Evolutionary conservation across 352 stramenopile genomes (phyloP), one percentile per base, ranked within the genome.

Genomic region (Halophytophthora polymorphica): DNA sequence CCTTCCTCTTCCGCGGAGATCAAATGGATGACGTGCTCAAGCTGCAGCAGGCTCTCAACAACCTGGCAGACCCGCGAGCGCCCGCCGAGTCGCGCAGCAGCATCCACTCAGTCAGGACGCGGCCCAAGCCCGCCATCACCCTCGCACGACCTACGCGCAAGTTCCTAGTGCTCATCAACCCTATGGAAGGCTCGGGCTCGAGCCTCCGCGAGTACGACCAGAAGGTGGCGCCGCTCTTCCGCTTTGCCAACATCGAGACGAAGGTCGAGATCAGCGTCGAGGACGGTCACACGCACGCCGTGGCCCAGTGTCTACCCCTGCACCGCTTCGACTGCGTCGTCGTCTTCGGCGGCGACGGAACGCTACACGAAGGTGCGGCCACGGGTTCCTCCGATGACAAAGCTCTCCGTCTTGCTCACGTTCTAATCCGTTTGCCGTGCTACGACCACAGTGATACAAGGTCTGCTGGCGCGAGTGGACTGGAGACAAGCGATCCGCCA

Each of bases 151-250:
- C 55, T 0, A 10, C 56, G 25, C 58, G 73, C 21, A 72, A 67
- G 35, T 88, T 79, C 28, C 53, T 75, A 1, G 72, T 83, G 48
- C 44, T 89, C 11, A 77, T 89, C 38, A 86, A 89, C 38, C 74
- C 71, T 2, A 64, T 78, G 2, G 73, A 73, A 23, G 69, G 69
- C 2, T 19, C 64, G 0, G 73, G 76, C 12, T 51, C 22, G 17
- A 39, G 23, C 15, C 51, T 74, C 29, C 51, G 61, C 31, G 78
- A 63, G 39, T 89, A 69, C 36, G 57, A 87, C 31, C 61, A 63
- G 41, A 64, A 74, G 40, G 69, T 83, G 6, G 61, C 61, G 11
- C 65, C 75, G 2, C 64, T 89, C 36, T 74, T 89, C 45, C 53
- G 58, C 15, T 69, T 71, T 13, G 69, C 74, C 2, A 65, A 67